Evolutionary conservation across 129 eudicot genomes (phyloP).

Genomic region (Mikania micrantha): DNA sequence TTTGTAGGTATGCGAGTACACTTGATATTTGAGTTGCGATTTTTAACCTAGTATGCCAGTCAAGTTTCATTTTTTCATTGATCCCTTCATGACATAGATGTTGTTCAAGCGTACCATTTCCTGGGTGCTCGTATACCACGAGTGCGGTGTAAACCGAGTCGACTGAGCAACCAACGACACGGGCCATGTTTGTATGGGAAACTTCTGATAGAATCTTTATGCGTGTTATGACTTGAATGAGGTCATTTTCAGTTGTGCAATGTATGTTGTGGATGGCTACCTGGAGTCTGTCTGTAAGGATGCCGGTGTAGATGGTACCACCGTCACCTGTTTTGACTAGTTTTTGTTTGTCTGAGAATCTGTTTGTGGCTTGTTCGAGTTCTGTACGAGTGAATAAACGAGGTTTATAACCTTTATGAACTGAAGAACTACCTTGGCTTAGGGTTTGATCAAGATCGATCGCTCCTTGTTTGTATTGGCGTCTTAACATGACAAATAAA

Average conservation of each 20-base stretch:
- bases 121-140: slow-evolving; percentile 63
- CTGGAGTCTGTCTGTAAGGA: slow-evolving; percentile 44
- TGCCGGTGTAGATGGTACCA: slow-evolving; percentile 47
- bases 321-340: slow-evolving; percentile 28
- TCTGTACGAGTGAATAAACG: slow-evolving; percentile 62
- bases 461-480: slow-evolving; percentile 35
- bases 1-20: slow-evolving; percentile 61
- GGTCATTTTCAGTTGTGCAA: slow-evolving; percentile 52
- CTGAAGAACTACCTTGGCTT: slow-evolving; percentile 32
- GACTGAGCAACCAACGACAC: slow-evolving; percentile 70
- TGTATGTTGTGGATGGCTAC: slow-evolving; percentile 59
- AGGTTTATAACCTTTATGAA: slow-evolving; percentile 40
- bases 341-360: slow-evolving; percentile 50
- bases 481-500: slow-evolving; percentile 54
- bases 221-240: slow-evolving; percentile 48
- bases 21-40: slow-evolving; percentile 55
- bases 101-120: slow-evolving; percentile 60
- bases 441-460: slow-evolving; percentile 23
- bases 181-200: slow-evolving; percentile 62
- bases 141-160: slow-evolving; percentile 59
- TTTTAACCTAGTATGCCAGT: slow-evolving; percentile 63
- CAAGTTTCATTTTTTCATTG: slow-evolving; percentile 37
- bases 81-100: slow-evolving; percentile 32
- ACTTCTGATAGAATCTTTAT: slow-evolving; percentile 56
- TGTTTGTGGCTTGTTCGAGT: slow-evolving; percentile 74